Percentiles rank a stretch among this genome's conserved stretches.
Evolutionary conservation across 495 filamentous ascomycete genomes (phyloP).

Genomic region (Opeltia flavorubescens): DNA sequence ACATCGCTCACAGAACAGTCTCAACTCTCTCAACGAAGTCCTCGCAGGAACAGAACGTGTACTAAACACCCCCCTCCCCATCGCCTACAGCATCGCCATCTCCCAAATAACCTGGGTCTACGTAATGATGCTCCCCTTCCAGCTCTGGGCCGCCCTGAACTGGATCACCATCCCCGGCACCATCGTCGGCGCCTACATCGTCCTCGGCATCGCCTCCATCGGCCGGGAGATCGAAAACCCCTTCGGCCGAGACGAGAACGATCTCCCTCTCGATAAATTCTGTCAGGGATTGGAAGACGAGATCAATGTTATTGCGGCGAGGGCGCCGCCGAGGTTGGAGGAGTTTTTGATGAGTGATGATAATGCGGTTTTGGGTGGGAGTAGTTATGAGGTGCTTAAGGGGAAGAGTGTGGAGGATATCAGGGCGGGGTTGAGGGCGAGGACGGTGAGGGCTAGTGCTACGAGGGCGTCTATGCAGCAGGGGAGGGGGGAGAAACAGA

Average conservation of each 20-base stretch:
- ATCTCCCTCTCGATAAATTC: conserved; percentile 66
- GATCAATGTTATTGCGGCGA: conserved; percentile 56
- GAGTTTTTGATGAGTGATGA: conserved; percentile 42
- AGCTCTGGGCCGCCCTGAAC: conserved; percentile 44
- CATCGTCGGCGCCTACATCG: conserved; percentile 74
- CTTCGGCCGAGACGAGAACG: conserved; percentile 78
- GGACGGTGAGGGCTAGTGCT: conserved; percentile 16
- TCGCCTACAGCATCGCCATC: conserved; percentile 76
- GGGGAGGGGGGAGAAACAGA: neutral
- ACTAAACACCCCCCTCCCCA: conserved; percentile 68
- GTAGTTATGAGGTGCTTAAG: conserved; percentile 52
- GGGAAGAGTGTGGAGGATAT: conserved; percentile 45
- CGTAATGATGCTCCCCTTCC: conserved; percentile 71
- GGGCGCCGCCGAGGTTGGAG: conserved; percentile 36
- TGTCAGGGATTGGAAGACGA: conserved; percentile 58
- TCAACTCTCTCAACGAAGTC: conserved; percentile 55
- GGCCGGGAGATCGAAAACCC: conserved; percentile 83
- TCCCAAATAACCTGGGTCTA: conserved; percentile 83
- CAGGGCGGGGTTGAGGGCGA: conserved; percentile 34
- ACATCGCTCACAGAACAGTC: conserved; percentile 12
- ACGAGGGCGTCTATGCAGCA: neutral
- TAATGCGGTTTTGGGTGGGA: conserved; percentile 56
- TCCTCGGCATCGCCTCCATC: conserved; percentile 76
- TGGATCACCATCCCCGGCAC: conserved; percentile 83
- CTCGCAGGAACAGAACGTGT: conserved; percentile 65